These are phyloP conservation scores for Talaromyces sp. DNA, from an alignment of 2,329 filamentous ascomycete genomes.

Conservation along the genomic window DNA sequence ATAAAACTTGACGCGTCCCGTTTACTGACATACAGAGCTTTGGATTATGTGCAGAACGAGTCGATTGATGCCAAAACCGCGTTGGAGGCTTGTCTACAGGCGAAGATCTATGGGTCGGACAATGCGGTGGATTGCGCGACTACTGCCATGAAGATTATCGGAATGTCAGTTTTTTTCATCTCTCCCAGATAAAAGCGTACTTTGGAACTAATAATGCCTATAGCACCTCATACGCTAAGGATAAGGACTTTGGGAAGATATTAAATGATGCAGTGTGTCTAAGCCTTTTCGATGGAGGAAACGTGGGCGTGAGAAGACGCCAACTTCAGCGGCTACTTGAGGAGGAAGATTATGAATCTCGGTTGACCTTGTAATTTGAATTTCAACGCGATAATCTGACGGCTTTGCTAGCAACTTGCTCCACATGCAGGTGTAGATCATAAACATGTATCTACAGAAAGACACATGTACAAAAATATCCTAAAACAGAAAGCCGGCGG, in stretches of 20 bases:
- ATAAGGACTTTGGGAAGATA: slow-evolving; percentile 44
- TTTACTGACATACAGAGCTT: slow-evolving; percentile 34
- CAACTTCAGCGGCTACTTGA: slow-evolving; percentile 38
- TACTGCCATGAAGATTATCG: slow-evolving; percentile 53
- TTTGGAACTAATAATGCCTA: not conserved
- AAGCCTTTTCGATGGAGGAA: slow-evolving; percentile 54
- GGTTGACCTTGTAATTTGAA: not conserved
- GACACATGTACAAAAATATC: not conserved
- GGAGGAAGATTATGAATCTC: not conserved
- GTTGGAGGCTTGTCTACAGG: slow-evolving; percentile 49
- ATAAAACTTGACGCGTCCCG: slow-evolving; percentile 52
- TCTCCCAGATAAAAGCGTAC: not conserved
- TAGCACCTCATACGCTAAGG: slow-evolving; percentile 42
- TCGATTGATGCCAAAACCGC: slow-evolving; percentile 31
- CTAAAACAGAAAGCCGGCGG: not conserved
- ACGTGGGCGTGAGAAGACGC: slow-evolving; percentile 52
- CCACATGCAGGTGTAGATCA: not conserved
- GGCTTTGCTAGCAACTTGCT: not conserved
- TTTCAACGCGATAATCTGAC: no score
- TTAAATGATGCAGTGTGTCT: slow-evolving; percentile 48
- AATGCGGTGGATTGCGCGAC: slow-evolving; percentile 47
- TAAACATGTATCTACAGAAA: no score
- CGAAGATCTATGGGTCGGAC: slow-evolving; percentile 54
- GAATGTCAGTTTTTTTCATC: slow-evolving; percentile 34
- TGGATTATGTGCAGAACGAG: slow-evolving; percentile 18